A percentile compares a stretch with the other conserved stretches of the same genome.
Evolutionary conservation across 345 rosid species (phyloP).

Genomic region (Noccaea bulbosa): DNA sequence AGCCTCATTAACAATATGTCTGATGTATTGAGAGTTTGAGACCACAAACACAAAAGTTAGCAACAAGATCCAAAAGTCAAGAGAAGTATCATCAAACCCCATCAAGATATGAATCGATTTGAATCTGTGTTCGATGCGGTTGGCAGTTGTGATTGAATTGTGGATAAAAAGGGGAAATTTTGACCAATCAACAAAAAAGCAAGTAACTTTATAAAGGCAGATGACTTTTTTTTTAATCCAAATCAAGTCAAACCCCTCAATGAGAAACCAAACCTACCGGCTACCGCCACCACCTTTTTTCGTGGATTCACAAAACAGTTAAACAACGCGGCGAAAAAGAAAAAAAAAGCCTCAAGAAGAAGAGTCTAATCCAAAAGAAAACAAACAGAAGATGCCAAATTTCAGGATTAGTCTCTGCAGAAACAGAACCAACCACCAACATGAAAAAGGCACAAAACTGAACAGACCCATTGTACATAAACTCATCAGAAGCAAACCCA

Average conservation of each 20-base stretch:
- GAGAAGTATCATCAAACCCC: slow-evolving; percentile 17
- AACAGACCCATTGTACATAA: slow-evolving; percentile 32
- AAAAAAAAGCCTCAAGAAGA: slow-evolving; percentile 13
- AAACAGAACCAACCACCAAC: slow-evolving; percentile 41
- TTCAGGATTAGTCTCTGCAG: slow-evolving; percentile 37
- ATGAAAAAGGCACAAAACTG: slow-evolving; percentile 10
- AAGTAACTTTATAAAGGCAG: slow-evolving; percentile 34
- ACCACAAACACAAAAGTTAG: slow-evolving; percentile 18
- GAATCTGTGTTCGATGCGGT: neutral
- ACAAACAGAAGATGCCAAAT: slow-evolving; percentile 29
- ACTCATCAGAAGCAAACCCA: slow-evolving; percentile 41
- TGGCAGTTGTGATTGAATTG: neutral
- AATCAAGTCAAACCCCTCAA: slow-evolving; percentile 77
- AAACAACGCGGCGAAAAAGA: slow-evolving; percentile 12
- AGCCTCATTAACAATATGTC: too few relatives aligned
- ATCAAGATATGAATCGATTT: slow-evolving; percentile 14
- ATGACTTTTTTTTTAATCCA: slow-evolving; percentile 28
- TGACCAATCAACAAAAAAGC: slow-evolving; percentile 20
- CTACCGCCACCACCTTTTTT: slow-evolving; percentile 86
- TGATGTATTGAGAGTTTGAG: slow-evolving; percentile 1
- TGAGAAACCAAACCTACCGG: slow-evolving; percentile 45
- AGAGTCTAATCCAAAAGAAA: slow-evolving; percentile 44
- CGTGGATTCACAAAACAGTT: slow-evolving; percentile 45
- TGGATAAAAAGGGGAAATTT: neutral
- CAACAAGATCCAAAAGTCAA: slow-evolving; percentile 30